These are phyloP conservation scores for Kwoniella botswanensis DNA, from an alignment of 768 basidiomycete species.

Conservation along the genomic window DNA sequence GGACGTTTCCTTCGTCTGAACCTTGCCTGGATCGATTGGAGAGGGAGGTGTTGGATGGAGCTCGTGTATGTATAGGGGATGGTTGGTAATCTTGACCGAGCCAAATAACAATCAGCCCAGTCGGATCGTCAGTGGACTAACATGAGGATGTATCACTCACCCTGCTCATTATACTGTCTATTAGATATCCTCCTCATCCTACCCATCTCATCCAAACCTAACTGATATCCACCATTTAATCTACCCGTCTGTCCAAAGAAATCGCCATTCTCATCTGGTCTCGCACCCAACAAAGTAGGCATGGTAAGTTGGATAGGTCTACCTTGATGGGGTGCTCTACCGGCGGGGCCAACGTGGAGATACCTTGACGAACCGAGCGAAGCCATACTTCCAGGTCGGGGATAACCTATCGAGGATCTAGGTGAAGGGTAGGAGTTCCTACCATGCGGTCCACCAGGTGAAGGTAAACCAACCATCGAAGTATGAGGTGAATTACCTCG, in stretches of 20 bases:
- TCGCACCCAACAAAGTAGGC: constrained; percentile 36
- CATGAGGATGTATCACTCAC: constrained; percentile 5
- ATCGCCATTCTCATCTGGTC: constrained; percentile 33
- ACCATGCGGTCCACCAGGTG: neutral
- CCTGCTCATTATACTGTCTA: constrained; percentile 16
- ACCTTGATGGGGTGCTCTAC: constrained; percentile 46
- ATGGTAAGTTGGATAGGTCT: constrained; percentile 42
- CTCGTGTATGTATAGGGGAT: constrained; percentile 12
- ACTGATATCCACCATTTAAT: constrained; percentile 1
- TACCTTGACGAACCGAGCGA: constrained; percentile 32
- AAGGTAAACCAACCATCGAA: constrained; percentile 28
- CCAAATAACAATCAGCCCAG: no score
- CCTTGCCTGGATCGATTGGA: constrained; percentile 19
- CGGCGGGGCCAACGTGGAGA: constrained; percentile 37
- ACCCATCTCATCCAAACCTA: constrained; percentile 41
- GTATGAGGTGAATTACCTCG: constrained; percentile 27
- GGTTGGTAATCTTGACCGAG: constrained; percentile 4
- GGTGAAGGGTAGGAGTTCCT: constrained; percentile 8
- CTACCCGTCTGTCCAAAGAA: constrained; percentile 28
- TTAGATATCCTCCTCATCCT: constrained; percentile 41
- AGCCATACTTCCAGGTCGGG: constrained; percentile 36
- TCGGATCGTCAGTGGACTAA: neutral
- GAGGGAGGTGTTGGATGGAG: neutral
- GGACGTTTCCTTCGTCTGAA: constrained; percentile 11
- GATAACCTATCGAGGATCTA: constrained; percentile 24